Evolutionary conservation across 371 early-diverging fungal genomes (phyloP), one percentile per base, ranked within the genome.

Genomic region (Mortierella sp.): DNA sequence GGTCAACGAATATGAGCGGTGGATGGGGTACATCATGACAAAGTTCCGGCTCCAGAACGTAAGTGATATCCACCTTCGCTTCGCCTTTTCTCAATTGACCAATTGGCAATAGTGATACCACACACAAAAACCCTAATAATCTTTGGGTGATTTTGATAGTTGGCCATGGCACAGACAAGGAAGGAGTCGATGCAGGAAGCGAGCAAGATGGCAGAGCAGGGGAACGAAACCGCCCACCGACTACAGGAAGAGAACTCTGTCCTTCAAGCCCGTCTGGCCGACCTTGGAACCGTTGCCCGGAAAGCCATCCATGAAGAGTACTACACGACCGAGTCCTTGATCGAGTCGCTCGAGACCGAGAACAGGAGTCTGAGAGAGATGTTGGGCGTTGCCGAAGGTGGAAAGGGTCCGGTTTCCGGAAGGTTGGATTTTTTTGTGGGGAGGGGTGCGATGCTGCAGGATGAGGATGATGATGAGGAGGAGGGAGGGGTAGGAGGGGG

Each of bases 31-130:
- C 24, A 82, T 82, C 70, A 82, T 82, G 83, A 43, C 75, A 29
- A 82, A 82, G 45, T 82, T 82, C 22, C 74, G 83, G 7, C 83
- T 82, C 6, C 83, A 82, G 44, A 82, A 78, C 47, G 83, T 82
- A 75, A 41, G 77, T 26, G n/a, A n/a, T n/a, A n/a, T n/a, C n/a
- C n/a, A n/a, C 40, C 31, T 39, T n/a, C 43, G 22, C 8, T 8
- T n/a, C 24, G 24, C 13, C 31, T 61, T 39, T 34, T 8, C 11
- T 29, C 24, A 29, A 55, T n/a, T n/a, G n/a, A n/a, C n/a, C n/a
- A n/a, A n/a, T 29, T 29, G 19, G 24, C 40, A 64, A 9, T 63
- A n/a, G n/a, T 14, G 29, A 40, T 10, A 7, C 24, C 5, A 5
- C 34, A 34, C 2, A 37, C 34, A 29, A 4, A 44, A 52, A 34